These are phyloP conservation scores for Chlorophyllum brunneum DNA, from an alignment of 768 basidiomycete species.

Conservation along the genomic window DNA sequence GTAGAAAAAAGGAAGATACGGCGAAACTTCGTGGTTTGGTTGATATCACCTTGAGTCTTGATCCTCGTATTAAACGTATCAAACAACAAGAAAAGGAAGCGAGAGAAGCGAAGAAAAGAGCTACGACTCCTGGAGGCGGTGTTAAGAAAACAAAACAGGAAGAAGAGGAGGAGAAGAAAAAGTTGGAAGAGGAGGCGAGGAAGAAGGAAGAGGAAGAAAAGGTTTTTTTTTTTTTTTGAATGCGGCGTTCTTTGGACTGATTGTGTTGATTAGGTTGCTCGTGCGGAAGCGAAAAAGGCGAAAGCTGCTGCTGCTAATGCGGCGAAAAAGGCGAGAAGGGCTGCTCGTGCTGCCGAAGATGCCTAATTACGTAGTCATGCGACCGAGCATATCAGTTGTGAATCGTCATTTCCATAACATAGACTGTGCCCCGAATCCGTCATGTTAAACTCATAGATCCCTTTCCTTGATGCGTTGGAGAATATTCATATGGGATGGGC, in stretches of 20 bases:
- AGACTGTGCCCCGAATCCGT: too few relatives aligned
- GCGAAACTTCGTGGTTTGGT: slow-evolving; percentile 84
- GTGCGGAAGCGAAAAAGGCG: slow-evolving; percentile 78
- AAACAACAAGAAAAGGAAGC: slow-evolving; percentile 96
- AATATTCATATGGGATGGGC: too few relatives aligned
- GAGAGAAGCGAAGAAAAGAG: slow-evolving; percentile 82
- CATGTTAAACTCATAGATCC: too few relatives aligned
- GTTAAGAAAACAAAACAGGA: slow-evolving; percentile 71
- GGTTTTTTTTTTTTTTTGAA: slow-evolving; percentile 32
- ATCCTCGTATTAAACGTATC: slow-evolving; percentile 96
- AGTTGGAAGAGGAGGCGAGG: slow-evolving; percentile 64
- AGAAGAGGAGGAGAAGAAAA: slow-evolving; percentile 73
- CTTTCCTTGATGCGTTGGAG: too few relatives aligned
- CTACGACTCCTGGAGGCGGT: slow-evolving; percentile 42
- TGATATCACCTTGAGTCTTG: slow-evolving; percentile 75
- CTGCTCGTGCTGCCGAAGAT: slow-evolving; percentile 49
- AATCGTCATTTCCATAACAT: background rate
- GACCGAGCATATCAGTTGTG: background rate
- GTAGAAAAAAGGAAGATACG: slow-evolving; percentile 96
- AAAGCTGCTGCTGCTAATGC: slow-evolving; percentile 86
- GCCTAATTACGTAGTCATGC: background rate
- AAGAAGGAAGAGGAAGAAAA: slow-evolving; percentile 84
- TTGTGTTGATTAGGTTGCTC: slow-evolving; percentile 36
- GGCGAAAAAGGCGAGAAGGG: slow-evolving; percentile 83
- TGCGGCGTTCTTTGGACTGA: background rate